These are phyloP conservation scores for Alnus rubra DNA, from an alignment of 306 rosid genomes.

Conservation along the genomic window DNA sequence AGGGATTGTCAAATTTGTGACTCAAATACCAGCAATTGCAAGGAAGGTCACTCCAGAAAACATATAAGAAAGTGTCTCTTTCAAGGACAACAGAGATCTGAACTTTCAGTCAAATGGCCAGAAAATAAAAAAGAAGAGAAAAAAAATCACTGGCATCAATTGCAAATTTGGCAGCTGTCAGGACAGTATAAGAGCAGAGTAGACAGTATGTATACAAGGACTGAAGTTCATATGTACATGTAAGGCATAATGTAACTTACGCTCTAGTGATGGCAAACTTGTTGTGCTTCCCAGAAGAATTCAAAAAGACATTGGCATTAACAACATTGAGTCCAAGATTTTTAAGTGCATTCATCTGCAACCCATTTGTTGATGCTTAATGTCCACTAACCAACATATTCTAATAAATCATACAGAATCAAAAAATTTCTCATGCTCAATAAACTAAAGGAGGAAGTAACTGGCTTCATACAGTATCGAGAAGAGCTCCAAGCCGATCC, in stretches of 20 bases:
- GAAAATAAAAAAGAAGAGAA: neutral
- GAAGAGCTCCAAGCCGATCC: constrained; percentile 90
- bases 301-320: constrained; percentile 90
- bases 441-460: constrained; percentile 10
- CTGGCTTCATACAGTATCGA: constrained; percentile 68
- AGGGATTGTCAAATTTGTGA: neutral
- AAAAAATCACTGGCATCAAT: neutral
- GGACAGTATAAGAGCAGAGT: neutral
- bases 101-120: neutral
- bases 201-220: neutral
- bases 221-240: constrained; percentile 14
- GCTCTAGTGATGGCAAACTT: constrained; percentile 78
- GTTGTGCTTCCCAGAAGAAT: constrained; percentile 96
- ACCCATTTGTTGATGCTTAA: constrained; percentile 34
- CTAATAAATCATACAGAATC: neutral
- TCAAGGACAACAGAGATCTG: neutral
- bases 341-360: constrained; percentile 88
- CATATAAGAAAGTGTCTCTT: neutral
- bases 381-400: neutral
- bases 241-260: constrained; percentile 51
- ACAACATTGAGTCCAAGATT: constrained; percentile 87
- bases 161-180: neutral
- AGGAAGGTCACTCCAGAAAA: neutral
- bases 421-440: neutral
- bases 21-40: neutral